Percentiles rank a stretch among this genome's conserved stretches.
Evolutionary conservation across 2,329 filamentous ascomycete genomes (phyloP).

Genomic region (Purpureocillium lavendulum): DNA sequence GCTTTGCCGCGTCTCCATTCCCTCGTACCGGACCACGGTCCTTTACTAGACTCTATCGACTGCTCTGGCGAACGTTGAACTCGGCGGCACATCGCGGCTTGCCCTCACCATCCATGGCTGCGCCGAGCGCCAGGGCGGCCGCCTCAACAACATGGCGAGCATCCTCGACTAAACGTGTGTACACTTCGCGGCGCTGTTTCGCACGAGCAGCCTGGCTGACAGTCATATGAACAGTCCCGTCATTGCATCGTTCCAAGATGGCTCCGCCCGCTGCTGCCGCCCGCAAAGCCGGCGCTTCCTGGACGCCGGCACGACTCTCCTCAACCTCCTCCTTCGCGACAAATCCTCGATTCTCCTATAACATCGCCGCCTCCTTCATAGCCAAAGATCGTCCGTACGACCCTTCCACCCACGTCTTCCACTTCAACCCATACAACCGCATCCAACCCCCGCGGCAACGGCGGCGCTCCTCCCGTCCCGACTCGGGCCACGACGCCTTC

Average conservation of each 20-base stretch:
- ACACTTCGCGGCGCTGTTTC: background rate
- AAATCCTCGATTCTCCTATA: conserved; percentile 47
- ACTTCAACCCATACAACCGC: conserved; percentile 59
- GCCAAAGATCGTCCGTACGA: conserved; percentile 64
- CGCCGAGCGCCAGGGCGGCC: conserved; percentile 10
- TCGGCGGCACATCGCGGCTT: too few relatives aligned
- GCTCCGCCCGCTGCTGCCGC: too few relatives aligned
- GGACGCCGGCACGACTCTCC: background rate
- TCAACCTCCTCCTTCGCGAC: conserved; percentile 11
- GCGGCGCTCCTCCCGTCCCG: conserved; percentile 44
- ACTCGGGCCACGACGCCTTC: conserved; percentile 91
- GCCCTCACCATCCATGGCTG: conserved; percentile 7
- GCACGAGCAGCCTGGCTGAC: background rate
- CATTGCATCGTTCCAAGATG: background rate
- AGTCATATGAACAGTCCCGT: background rate
- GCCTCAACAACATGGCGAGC: conserved; percentile 10
- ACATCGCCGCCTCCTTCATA: conserved; percentile 66
- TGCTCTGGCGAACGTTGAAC: too few relatives aligned
- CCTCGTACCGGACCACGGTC: too few relatives aligned
- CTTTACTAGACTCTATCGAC: too few relatives aligned
- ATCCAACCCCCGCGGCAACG: conserved; percentile 38
- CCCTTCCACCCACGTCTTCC: conserved; percentile 60
- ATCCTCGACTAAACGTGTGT: conserved; percentile 5
- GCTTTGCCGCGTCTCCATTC: too few relatives aligned
- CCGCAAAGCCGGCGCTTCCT: too few relatives aligned